Percentiles rank a stretch among this genome's conserved stretches.
phyloP scores from a whole-genome alignment of 2,329 filamentous ascomycete genomes.

The Nemania bipapillata region DNA sequence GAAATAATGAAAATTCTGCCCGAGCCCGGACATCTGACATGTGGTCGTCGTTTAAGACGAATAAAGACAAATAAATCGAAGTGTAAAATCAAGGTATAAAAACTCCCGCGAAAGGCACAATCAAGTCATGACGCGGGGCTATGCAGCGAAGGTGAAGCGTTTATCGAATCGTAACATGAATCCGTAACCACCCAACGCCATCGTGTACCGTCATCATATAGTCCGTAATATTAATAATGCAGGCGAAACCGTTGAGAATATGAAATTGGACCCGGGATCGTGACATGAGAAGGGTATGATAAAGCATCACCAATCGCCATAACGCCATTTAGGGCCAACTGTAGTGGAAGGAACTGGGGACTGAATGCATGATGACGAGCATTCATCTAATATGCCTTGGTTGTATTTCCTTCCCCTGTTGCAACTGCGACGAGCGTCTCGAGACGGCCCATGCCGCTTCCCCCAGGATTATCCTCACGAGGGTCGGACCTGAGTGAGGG shows the following conservation, averaged over 20 bases:
- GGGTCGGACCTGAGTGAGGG: constrained; percentile 47
- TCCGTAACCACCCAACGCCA: constrained; percentile 44
- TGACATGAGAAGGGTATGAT: not conserved
- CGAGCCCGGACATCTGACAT: constrained; percentile 2
- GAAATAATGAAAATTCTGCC: constrained; percentile 37
- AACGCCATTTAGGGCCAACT: constrained; percentile 27
- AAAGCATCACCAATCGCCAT: constrained; percentile 1
- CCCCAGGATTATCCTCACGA: constrained; percentile 50
- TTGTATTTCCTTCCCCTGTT: constrained; percentile 63
- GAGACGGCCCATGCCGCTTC: constrained; percentile 62
- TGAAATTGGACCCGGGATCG: constrained; percentile 20
- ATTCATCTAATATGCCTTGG: constrained; percentile 48
- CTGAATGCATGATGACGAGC: not conserved
- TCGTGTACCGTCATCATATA: constrained; percentile 40
- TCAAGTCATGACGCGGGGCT: constrained; percentile 30
- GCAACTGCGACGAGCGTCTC: constrained; percentile 74
- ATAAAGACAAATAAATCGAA: not conserved
- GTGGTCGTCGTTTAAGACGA: not conserved
- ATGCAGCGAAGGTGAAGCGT: constrained; percentile 51
- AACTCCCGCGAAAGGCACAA: too few relatives aligned
- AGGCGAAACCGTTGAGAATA: constrained; percentile 30
- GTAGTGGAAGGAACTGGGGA: constrained; percentile 2
- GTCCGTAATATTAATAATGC: constrained; percentile 36
- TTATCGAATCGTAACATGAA: constrained; percentile 36
- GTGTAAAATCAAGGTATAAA: constrained; percentile 13